phyloP scores from a whole-genome alignment of 2,329 filamentous ascomycete genomes.

The Fusarium solani-melongenae region DNA sequence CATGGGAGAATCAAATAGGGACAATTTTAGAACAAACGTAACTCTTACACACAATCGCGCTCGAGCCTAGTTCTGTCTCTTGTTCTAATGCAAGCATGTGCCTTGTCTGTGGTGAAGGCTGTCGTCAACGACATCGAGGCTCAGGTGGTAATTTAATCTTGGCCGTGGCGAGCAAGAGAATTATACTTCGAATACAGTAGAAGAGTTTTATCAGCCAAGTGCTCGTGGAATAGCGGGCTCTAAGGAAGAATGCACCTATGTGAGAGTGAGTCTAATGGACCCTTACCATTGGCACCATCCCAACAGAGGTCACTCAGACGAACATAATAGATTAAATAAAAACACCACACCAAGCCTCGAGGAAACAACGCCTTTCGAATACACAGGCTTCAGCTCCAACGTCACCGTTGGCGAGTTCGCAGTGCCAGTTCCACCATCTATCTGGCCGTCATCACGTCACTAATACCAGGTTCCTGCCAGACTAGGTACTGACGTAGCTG shows the following conservation, averaged over 20 bases:
- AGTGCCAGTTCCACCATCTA: not conserved
- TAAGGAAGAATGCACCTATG: not conserved
- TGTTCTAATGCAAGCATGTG: not conserved
- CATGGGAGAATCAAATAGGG: not conserved
- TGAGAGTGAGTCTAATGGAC: not conserved
- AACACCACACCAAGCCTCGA: not conserved
- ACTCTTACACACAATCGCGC: too few species aligned
- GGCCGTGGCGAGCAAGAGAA: not conserved
- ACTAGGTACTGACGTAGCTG: not conserved
- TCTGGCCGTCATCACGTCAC: not conserved
- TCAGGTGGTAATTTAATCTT: not conserved
- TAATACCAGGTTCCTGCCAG: not conserved
- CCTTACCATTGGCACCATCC: not conserved
- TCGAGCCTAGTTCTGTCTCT: slow-evolving; percentile 42
- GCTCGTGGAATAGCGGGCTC: slow-evolving; percentile 6
- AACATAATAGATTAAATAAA: not conserved
- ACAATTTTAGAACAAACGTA: not conserved
- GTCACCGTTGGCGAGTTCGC: not conserved
- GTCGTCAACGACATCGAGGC: not conserved
- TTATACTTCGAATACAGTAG: not conserved
- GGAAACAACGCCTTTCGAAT: not conserved
- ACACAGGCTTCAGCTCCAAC: not conserved
- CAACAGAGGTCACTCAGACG: not conserved
- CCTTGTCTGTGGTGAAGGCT: not conserved
- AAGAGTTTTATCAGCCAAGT: not conserved